Percentiles rank a stretch among this genome's conserved stretches.
These are phyloP conservation scores for Diaporthe eres DNA, from an alignment of 2,329 filamentous ascomycete genomes.

Conservation along the genomic window DNA sequence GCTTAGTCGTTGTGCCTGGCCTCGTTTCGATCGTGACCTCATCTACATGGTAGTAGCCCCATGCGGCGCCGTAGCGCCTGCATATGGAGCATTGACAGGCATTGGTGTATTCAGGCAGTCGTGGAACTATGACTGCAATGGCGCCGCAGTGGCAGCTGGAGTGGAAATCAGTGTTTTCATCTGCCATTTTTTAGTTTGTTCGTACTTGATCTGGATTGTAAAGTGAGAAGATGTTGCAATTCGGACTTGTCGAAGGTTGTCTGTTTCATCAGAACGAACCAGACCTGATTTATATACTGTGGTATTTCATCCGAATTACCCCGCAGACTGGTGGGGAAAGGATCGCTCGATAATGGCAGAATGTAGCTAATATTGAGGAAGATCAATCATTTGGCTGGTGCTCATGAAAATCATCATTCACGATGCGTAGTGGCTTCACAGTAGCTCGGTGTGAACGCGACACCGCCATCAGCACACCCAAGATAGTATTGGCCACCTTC, in stretches of 20 bases:
- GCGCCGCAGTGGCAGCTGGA: constrained; percentile 48
- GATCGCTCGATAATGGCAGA: background rate
- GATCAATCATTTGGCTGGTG: background rate
- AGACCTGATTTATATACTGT: background rate
- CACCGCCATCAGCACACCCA: background rate
- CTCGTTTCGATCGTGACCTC: constrained; percentile 46
- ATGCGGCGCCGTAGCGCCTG: constrained; percentile 50
- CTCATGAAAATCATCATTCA: background rate
- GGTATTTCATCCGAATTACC: background rate
- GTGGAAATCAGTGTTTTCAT: background rate
- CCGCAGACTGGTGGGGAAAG: background rate
- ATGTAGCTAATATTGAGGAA: background rate
- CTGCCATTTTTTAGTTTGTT: background rate
- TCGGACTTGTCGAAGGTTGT: background rate
- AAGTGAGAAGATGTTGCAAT: background rate
- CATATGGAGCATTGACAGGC: constrained; percentile 50
- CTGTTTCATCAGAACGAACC: background rate
- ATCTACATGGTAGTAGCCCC: constrained; percentile 48
- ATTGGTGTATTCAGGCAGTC: constrained; percentile 44
- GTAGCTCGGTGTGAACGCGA: background rate
- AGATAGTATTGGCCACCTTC: background rate
- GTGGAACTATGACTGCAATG: constrained; percentile 47
- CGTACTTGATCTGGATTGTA: background rate
- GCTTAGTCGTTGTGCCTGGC: background rate
- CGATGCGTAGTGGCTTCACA: background rate